phyloP scores from a whole-genome alignment of 2,329 filamentous ascomycete species.

The Calonectria montana region DNA sequence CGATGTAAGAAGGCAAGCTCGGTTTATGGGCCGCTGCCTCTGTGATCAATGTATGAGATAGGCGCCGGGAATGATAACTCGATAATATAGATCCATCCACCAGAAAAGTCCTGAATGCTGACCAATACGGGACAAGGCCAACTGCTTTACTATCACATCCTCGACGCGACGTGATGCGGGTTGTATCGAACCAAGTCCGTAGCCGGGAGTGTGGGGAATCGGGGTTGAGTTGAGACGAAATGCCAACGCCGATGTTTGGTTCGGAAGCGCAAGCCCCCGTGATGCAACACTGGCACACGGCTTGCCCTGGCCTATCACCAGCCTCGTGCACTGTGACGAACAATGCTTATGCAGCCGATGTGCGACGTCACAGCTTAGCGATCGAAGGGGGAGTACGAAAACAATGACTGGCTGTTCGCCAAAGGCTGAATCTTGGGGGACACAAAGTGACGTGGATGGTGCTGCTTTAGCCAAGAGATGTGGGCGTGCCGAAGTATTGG shows the following conservation, averaged over 20 bases:
- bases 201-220: not conserved
- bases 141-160: not conserved
- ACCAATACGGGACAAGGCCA: not conserved
- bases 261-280: constrained; percentile 9
- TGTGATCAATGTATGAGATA: constrained; percentile 12
- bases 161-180: not conserved
- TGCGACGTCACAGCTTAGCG: constrained; percentile 26
- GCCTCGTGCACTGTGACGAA: constrained; percentile 11
- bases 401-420: not conserved
- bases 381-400: not conserved
- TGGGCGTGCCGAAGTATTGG: not conserved
- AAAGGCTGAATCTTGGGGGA: not conserved
- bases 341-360: constrained; percentile 7
- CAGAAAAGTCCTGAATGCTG: not conserved
- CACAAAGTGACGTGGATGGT: not conserved
- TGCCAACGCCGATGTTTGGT: constrained; percentile 18
- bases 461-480: not conserved
- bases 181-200: constrained; percentile 6
- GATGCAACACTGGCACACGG: constrained; percentile 13
- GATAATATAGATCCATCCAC: not conserved
- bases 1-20: not conserved
- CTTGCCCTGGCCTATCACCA: constrained; percentile 11
- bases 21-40: not conserved
- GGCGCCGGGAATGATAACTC: constrained; percentile 3
- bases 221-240: constrained; percentile 21